A percentile compares a stretch with the other conserved stretches of the same genome.
These are phyloP conservation scores for Arthrinium phaeospermum DNA, from an alignment of 2,329 filamentous ascomycete species.

Conservation along the genomic window DNA sequence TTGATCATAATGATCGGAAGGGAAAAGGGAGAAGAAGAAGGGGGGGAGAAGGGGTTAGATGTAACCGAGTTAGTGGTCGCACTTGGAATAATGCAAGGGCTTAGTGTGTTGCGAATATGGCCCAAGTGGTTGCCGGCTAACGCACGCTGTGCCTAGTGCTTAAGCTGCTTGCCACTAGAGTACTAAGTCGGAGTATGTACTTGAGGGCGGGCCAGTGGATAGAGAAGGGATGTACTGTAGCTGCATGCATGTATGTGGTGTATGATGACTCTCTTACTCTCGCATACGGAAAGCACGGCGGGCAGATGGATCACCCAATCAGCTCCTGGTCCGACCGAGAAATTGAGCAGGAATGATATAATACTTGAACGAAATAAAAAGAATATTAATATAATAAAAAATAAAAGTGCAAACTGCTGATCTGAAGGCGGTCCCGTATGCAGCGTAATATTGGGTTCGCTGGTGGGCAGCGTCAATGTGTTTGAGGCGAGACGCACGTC, in stretches of 20 bases:
- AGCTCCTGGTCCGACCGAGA: background rate
- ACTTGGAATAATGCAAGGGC: conserved; percentile 14
- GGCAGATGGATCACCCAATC: background rate
- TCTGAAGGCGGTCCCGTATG: background rate
- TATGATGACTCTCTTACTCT: background rate
- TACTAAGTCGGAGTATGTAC: background rate
- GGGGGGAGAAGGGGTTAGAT: background rate
- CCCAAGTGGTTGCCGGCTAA: conserved; percentile 15
- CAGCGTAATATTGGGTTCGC: background rate
- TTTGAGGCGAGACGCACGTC: background rate
- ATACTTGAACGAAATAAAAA: background rate
- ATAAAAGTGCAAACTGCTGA: conserved; percentile 28
- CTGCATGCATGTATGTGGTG: background rate
- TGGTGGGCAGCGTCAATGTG: background rate
- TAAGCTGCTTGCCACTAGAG: conserved; percentile 19
- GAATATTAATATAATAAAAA: conserved; percentile 6
- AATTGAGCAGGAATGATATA: conserved; percentile 25
- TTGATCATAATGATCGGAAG: conserved; percentile 16
- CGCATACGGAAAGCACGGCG: conserved; percentile 6
- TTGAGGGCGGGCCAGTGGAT: conserved; percentile 4
- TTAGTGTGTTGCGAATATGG: background rate
- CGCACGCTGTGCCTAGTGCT: conserved; percentile 19
- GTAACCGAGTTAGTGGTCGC: conserved; percentile 17
- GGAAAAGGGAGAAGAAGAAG: conserved; percentile 7
- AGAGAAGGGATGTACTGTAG: background rate